A percentile compares a stretch with the other conserved stretches of the same genome.
These are phyloP conservation scores for Thuidium tamariscinum DNA, from an alignment of 225 moss, liverwort and hornwort species.

Conservation along the genomic window DNA sequence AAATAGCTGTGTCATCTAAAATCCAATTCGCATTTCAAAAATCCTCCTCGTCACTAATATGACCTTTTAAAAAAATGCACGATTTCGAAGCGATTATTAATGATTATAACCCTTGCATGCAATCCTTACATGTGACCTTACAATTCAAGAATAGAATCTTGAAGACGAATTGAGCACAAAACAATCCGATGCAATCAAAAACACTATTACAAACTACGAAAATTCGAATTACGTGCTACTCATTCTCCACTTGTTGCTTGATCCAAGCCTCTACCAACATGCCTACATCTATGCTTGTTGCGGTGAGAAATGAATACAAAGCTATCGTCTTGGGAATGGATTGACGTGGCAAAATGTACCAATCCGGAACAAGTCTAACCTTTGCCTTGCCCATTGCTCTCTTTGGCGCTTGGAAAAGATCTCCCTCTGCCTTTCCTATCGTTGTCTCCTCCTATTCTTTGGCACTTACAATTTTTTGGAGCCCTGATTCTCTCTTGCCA, in stretches of 20 bases:
- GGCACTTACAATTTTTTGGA: too few relatives aligned
- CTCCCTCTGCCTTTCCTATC: conserved; percentile 20
- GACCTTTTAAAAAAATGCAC: neutral
- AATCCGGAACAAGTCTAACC: conserved; percentile 31
- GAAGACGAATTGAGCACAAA: neutral
- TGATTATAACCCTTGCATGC: neutral
- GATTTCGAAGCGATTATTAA: neutral
- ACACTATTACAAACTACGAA: neutral
- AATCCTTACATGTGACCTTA: neutral
- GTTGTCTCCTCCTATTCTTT: neutral
- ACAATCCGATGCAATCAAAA: too few relatives aligned
- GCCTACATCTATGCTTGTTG: conserved; percentile 31
- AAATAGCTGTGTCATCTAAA: conserved; percentile 39
- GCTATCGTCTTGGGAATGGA: conserved; percentile 44
- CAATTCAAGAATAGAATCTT: neutral
- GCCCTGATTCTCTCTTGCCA: too few relatives aligned
- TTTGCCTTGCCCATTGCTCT: conserved; percentile 28
- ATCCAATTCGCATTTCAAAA: neutral
- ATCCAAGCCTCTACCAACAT: conserved; percentile 50
- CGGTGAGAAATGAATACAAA: conserved; percentile 24
- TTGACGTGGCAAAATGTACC: conserved; percentile 26
- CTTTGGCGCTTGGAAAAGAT: conserved; percentile 21
- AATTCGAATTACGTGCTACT: neutral
- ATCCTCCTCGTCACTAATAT: neutral
- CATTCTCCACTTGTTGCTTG: conserved; percentile 37